Evolutionary conservation across 306 rosid genomes (phyloP).

Genomic region (Vicia sativa): DNA sequence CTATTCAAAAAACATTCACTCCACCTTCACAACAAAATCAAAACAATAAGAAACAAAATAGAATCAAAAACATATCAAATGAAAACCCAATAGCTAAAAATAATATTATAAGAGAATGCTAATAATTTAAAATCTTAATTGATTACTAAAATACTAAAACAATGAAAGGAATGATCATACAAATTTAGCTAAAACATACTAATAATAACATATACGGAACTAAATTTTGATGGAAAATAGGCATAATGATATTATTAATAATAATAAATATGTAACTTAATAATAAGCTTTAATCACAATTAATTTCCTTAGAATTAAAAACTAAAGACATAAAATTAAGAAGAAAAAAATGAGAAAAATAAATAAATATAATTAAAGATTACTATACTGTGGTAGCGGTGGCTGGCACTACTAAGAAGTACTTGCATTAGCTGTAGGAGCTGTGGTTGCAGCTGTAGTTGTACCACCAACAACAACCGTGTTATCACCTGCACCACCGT

Average conservation of each 20-base stretch:
- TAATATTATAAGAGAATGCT: background rate
- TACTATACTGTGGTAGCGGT: conserved; percentile 57
- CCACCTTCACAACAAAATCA: background rate
- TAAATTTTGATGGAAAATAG: conserved; percentile 42
- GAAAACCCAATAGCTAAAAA: conserved; percentile 28
- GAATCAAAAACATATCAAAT: conserved; percentile 3
- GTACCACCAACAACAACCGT: conserved; percentile 21
- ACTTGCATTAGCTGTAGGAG: conserved; percentile 40
- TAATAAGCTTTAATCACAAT: conserved; percentile 60
- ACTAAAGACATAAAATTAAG: conserved; percentile 19
- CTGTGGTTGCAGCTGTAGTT: conserved; percentile 38
- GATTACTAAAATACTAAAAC: background rate
- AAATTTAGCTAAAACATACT: background rate
- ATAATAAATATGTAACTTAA: conserved; percentile 45
- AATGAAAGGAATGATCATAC: conserved; percentile 23
- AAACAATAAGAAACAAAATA: background rate
- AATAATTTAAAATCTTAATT: background rate
- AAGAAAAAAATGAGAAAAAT: conserved; percentile 1
- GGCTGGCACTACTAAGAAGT: conserved; percentile 46
- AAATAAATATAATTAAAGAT: conserved; percentile 39
- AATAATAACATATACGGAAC: background rate
- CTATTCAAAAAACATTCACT: conserved; percentile 11
- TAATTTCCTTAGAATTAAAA: conserved; percentile 39
- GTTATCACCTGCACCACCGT: background rate
- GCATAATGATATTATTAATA: conserved; percentile 38